Percentiles rank a stretch among this genome's conserved stretches.
Evolutionary conservation across 371 early-diverging fungal genomes (phyloP).

Genomic region (Syncephalastrum monosporum): DNA sequence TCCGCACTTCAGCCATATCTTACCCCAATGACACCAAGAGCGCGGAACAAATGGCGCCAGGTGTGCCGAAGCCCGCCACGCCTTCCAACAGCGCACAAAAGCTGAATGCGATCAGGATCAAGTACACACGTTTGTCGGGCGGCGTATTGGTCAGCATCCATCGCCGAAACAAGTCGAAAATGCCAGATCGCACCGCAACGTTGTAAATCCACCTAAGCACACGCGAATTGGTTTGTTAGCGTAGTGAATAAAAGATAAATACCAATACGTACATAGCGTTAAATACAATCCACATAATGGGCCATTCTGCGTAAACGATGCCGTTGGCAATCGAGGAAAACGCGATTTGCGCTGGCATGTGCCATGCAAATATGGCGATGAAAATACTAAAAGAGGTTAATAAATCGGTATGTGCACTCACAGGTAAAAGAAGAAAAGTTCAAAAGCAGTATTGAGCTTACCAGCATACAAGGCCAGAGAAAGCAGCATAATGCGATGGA

Average conservation of each 20-base stretch:
- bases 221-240: neutral
- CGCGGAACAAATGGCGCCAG: slow-evolving; percentile 53
- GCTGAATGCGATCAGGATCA: slow-evolving; percentile 43
- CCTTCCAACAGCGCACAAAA: slow-evolving; percentile 53
- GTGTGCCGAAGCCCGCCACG: slow-evolving; percentile 53
- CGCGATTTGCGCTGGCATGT: slow-evolving; percentile 50
- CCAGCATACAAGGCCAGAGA: slow-evolving; percentile 36
- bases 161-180: slow-evolving; percentile 46
- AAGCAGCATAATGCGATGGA: slow-evolving; percentile 39
- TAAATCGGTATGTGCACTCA: neutral
- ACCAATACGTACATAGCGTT: slow-evolving; percentile 38
- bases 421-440: neutral
- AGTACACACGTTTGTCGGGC: slow-evolving; percentile 40
- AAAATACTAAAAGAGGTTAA: slow-evolving; percentile 34
- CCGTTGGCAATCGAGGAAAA: slow-evolving; percentile 46
- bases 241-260: neutral
- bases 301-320: slow-evolving; percentile 52
- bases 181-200: slow-evolving; percentile 38
- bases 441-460: slow-evolving; percentile 5
- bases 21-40: slow-evolving; percentile 51
- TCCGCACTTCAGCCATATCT: neutral
- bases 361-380: slow-evolving; percentile 54
- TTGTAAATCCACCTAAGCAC: slow-evolving; percentile 44
- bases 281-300: slow-evolving; percentile 56
- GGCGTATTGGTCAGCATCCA: slow-evolving; percentile 52